Conservation (phyloP, 1,284 basidiomycete genomes). For the Tilletia walkeri region DNA sequence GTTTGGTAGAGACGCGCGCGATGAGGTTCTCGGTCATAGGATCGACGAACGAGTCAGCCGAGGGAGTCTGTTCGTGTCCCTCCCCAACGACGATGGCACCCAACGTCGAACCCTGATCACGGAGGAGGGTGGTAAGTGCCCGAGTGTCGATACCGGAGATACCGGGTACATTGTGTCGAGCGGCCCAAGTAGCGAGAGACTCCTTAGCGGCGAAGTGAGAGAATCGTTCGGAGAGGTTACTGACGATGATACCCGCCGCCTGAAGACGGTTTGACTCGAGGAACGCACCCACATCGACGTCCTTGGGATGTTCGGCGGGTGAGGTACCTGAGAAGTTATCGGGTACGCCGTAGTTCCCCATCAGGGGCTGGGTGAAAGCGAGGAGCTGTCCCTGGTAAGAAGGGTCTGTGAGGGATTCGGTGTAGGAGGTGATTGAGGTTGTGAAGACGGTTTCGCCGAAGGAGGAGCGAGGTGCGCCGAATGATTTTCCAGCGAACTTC, state of each 20-base stretch:
- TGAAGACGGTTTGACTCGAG: constrained; percentile 88
- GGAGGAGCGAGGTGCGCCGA: constrained; percentile 81
- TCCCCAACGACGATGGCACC: constrained; percentile 82
- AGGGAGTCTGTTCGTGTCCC: constrained; percentile 66
- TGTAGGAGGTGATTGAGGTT: constrained; percentile 97
- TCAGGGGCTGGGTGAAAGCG: constrained; percentile 96
- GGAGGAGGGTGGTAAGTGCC: constrained; percentile 86
- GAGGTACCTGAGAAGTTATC: constrained; percentile 61
- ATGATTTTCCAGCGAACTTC: constrained; percentile 81
- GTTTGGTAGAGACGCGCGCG: constrained; percentile 82
- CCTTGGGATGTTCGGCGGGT: constrained; percentile 61
- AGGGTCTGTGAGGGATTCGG: constrained; percentile 98
- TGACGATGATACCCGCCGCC: constrained; percentile 87
- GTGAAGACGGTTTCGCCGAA: constrained; percentile 99
- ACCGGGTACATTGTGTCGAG: constrained; percentile 82
- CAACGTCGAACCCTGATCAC: constrained; percentile 95
- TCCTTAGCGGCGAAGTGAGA: constrained; percentile 93
- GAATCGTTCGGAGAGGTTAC: constrained; percentile 89
- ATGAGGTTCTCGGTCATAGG: constrained; percentile 89
- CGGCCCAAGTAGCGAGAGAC: constrained; percentile 89
- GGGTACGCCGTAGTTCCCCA: constrained; percentile 98
- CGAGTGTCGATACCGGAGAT: constrained; percentile 97
- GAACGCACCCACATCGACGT: constrained; percentile 58
- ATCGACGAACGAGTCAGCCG: constrained; percentile 73
- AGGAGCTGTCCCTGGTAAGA: constrained; percentile 97